A percentile compares a stretch with the other conserved stretches of the same genome.
phyloP scores from a whole-genome alignment of 2,329 filamentous ascomycete genomes.

The Alternaria arborescens region DNA sequence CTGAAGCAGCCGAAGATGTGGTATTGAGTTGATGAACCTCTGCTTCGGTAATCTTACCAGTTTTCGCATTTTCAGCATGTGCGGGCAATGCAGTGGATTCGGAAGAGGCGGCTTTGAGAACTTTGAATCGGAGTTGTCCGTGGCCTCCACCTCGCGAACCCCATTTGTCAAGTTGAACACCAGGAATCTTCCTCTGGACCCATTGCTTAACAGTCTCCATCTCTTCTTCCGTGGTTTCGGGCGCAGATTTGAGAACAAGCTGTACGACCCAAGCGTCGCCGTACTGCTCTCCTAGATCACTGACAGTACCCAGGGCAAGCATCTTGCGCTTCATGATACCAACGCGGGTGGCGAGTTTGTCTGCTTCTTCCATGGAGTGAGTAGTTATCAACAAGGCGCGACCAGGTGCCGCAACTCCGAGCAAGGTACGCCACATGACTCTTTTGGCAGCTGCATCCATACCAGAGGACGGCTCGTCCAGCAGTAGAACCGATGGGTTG shows the following conservation, averaged over 20 bases:
- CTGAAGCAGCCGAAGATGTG: constrained; percentile 13
- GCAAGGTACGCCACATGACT: constrained; percentile 89
- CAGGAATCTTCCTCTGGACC: constrained; percentile 68
- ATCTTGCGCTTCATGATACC: constrained; percentile 88
- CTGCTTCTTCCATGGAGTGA: constrained; percentile 94
- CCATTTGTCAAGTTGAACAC: constrained; percentile 64
- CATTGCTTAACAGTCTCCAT: constrained; percentile 72
- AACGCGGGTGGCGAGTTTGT: constrained; percentile 81
- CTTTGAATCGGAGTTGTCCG: constrained; percentile 85
- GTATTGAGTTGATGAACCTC: constrained; percentile 35
- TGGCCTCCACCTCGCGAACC: constrained; percentile 77
- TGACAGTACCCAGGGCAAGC: constrained; percentile 82
- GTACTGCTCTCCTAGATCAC: constrained; percentile 75
- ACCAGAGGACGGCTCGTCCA: constrained; percentile 88
- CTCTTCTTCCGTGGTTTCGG: constrained; percentile 73
- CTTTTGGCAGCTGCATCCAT: constrained; percentile 92
- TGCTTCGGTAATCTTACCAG: constrained; percentile 21
- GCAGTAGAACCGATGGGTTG: constrained; percentile 83
- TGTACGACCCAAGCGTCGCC: constrained; percentile 85
- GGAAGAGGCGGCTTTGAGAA: constrained; percentile 61
- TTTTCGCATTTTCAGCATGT: background rate
- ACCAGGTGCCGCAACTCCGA: constrained; percentile 72
- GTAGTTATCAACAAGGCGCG: constrained; percentile 89
- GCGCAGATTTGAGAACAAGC: constrained; percentile 77
- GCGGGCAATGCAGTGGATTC: constrained; percentile 41